Conservation (phyloP, 176 grass and related monocot genomes). For the Oryza glaberrima region DNA sequence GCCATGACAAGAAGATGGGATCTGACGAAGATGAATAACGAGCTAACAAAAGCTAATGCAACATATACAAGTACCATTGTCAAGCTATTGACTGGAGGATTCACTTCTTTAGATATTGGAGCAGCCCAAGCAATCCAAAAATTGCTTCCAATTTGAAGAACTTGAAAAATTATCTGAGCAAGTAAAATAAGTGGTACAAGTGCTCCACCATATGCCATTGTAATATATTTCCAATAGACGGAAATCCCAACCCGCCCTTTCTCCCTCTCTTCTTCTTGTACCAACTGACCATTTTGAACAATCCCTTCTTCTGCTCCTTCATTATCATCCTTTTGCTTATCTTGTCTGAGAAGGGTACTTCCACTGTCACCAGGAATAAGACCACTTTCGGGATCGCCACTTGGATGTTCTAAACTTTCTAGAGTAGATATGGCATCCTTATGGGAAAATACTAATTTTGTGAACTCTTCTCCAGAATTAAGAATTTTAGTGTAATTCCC, state of each 20-base stretch:
- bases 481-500: constrained; percentile 65
- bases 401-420: constrained; percentile 2
- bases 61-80: constrained; percentile 55
- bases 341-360: background rate
- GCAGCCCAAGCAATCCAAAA: constrained; percentile 72
- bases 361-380: background rate
- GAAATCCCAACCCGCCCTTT: constrained; percentile 62
- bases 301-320: background rate
- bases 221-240: constrained; percentile 74
- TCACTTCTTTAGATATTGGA: constrained; percentile 46
- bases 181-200: constrained; percentile 63
- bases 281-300: constrained; percentile 46
- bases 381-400: background rate
- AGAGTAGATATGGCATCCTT: constrained; percentile 56
- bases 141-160: constrained; percentile 64
- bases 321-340: background rate
- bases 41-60: constrained; percentile 50
- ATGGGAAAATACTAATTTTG: constrained; percentile 56
- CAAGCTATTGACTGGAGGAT: constrained; percentile 48
- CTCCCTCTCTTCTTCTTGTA: constrained; percentile 81
- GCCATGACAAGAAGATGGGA: constrained; percentile 47
- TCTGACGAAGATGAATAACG: constrained; percentile 50
- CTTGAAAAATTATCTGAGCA: constrained; percentile 57
- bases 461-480: constrained; percentile 56
- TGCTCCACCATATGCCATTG: constrained; percentile 58